Evolutionary conservation across 1,284 basidiomycete species (phyloP), one percentile per base, ranked within the genome.

Genomic region (Ustilago curta): DNA sequence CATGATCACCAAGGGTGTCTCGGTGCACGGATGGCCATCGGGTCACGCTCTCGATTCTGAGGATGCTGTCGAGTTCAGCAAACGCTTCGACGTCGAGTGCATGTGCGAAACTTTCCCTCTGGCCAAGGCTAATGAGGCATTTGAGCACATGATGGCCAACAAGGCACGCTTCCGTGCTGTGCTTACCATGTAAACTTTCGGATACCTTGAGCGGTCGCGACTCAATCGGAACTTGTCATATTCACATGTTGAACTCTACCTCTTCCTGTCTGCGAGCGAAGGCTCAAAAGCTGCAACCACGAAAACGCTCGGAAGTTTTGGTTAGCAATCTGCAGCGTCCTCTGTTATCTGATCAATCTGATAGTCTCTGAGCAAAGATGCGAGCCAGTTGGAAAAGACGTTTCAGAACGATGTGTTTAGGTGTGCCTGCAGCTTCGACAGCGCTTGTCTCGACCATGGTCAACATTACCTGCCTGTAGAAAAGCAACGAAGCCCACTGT

Each of bases 21-120:
- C 76, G 14, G 72, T 87, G 23, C 83, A 80, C 31, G 86, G 86
- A 5, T 84, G 85, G 84, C 86, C 86, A 3, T 82, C 81, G 3
- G 86, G 84, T 12, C 64, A 72, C 16, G 61, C 78, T 0, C 59
- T 68, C 40, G 84, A 86, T 66, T 75, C 73, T 8, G 84, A 86
- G 61, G 84, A 86, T 37, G 82, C 83, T 11, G 64, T 85, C 66
- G 58, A 59, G 43, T 86, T 86, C 35, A 79, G 83, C 9, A 59
- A 76, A 52, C 60, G 72, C 11, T 66, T 77, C 45, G 84, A 74
- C 42, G 79, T 87, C 70, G 78, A 85, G 42, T 79, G 81, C 60
- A 81, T 82, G 66, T 77, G 85, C 50, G 82, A 87, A 65, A 83
- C 76, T 23, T 87, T 81, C 79, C 70, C 79, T 29, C 79, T 87